phyloP scores from a whole-genome alignment of 1,284 basidiomycete species.

The Singerocomus inundabilis region DNA sequence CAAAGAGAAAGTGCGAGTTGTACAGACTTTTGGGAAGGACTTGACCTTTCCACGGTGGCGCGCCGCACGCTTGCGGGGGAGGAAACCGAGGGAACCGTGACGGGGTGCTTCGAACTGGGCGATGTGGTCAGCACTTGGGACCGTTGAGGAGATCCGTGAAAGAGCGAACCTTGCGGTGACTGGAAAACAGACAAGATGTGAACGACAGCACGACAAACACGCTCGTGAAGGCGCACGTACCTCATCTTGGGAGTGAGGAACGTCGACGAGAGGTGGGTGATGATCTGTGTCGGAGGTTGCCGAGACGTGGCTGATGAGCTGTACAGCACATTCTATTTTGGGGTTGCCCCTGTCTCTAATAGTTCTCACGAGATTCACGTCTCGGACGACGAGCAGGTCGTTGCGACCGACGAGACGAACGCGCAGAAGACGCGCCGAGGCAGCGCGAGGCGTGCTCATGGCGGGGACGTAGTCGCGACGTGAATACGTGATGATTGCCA shows the following conservation, averaged over 20 bases:
- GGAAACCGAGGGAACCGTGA: conserved; percentile 90
- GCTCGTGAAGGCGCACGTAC: conserved; percentile 17
- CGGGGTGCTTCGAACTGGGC: conserved; percentile 90
- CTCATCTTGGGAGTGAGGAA: conserved; percentile 26
- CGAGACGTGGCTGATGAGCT: conserved; percentile 33
- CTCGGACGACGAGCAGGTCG: conserved; percentile 1
- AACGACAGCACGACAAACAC: not conserved
- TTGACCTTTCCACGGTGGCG: conserved; percentile 98
- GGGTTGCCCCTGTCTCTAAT: conserved; percentile 18
- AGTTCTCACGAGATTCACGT: conserved; percentile 4
- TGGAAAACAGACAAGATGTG: conserved; percentile 26
- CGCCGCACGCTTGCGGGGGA: conserved; percentile 93
- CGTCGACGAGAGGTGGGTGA: conserved; percentile 15
- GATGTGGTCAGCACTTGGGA: conserved; percentile 11
- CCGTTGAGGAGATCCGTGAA: conserved; percentile 10
- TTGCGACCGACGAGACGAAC: not conserved
- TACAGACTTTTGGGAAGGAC: conserved; percentile 89
- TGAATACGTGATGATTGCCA: conserved; percentile 25
- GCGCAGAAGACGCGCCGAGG: conserved; percentile 10
- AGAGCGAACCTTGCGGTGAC: conserved; percentile 62
- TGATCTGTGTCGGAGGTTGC: conserved; percentile 25
- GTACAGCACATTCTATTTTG: conserved; percentile 25
- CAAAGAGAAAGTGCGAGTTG: not conserved
- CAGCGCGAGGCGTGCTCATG: not conserved
- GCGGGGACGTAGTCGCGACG: conserved; percentile 15